Evolutionary conservation across 139 green algal species (phyloP), one percentile per base, ranked within the genome.

Genomic region (Mychonastes homosphaera): DNA sequence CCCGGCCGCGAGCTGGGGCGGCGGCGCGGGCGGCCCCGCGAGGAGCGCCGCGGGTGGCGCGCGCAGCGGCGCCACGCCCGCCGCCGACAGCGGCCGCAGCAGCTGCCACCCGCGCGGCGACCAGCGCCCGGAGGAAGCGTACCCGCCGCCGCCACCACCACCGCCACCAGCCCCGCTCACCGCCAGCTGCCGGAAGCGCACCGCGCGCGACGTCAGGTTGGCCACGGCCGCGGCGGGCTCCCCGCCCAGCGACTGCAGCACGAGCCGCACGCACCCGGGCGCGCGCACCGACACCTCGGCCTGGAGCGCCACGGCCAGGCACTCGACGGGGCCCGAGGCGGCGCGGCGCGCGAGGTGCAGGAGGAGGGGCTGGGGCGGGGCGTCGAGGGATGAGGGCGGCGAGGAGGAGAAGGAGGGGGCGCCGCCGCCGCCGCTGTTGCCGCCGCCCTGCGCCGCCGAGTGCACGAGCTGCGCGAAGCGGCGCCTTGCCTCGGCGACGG

Each of bases 201-300:
- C 64, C 16, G 62, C 59, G n/a, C 67, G 30, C 3, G 29, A 21
- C 3, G 73, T 78, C 18, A 65, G 65, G 68, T 89, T 89, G 54
- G 80, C 70, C n/a, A 89, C 49, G 6, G 77, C 59, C 52, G 79
- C 80, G 21, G 79, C 77, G 1, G 75, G 64, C 38, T 70, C 50
- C 15, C 70, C 69, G 3, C 72, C 65, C 19, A 81, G 56, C 7
- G 48, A 72, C 50, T 84, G 65, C 52, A 84, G 62, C 32, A 76
- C 54, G 18, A 87, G 21, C 28, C 70, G 54, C 41, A 82, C 23
- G 34, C 69, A 79, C 38, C 82, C 83, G 0, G 67, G 70, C 3
- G 33, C 41, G 21, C 69, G 58, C 12, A 75, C 33, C 44, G 56
- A 55, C 21, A 82, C 40, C 5, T 53, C 45, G 10, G 85, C 33